These are phyloP conservation scores for Bruguiera parviflora DNA, from an alignment of 345 rosid species.

Conservation along the genomic window DNA sequence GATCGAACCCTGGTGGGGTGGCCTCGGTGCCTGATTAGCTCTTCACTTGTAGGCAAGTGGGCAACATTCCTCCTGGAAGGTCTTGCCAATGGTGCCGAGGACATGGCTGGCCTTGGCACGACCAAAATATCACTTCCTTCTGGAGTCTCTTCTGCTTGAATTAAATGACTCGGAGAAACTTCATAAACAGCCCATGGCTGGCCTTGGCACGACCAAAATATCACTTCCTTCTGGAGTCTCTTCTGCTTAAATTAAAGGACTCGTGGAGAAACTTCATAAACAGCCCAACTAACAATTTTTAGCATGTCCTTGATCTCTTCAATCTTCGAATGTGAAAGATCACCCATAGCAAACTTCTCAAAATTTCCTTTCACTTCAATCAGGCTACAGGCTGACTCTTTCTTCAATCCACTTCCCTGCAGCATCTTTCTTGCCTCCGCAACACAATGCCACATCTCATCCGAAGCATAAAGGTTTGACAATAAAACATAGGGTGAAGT, in stretches of 20 bases:
- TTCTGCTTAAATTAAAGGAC: neutral
- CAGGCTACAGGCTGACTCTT: slow-evolving; percentile 54
- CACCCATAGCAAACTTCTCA: slow-evolving; percentile 43
- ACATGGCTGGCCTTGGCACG: neutral
- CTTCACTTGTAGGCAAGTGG: neutral
- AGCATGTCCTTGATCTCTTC: slow-evolving; percentile 41
- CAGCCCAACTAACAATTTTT: slow-evolving; percentile 27
- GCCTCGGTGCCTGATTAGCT: neutral
- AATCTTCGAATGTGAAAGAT: slow-evolving; percentile 44
- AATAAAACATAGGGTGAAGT: slow-evolving; percentile 57
- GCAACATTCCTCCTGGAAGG: neutral
- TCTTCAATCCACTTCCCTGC: slow-evolving; percentile 54
- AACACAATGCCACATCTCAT: slow-evolving; percentile 55
- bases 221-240: neutral
- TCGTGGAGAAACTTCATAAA: slow-evolving; percentile 9
- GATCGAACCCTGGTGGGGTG: neutral
- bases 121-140: neutral
- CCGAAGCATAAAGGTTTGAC: slow-evolving; percentile 59
- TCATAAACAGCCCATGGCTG: slow-evolving; percentile 26
- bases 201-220: slow-evolving; percentile 5
- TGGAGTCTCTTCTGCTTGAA: neutral
- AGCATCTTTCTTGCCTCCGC: slow-evolving; percentile 54
- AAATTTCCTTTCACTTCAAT: slow-evolving; percentile 44
- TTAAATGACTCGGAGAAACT: slow-evolving; percentile 2
- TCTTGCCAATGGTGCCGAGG: slow-evolving; percentile 1